A percentile compares a stretch with the other conserved stretches of the same genome.
phyloP scores from a whole-genome alignment of 208 protist species.

The Leishmania mexicana region DNA sequence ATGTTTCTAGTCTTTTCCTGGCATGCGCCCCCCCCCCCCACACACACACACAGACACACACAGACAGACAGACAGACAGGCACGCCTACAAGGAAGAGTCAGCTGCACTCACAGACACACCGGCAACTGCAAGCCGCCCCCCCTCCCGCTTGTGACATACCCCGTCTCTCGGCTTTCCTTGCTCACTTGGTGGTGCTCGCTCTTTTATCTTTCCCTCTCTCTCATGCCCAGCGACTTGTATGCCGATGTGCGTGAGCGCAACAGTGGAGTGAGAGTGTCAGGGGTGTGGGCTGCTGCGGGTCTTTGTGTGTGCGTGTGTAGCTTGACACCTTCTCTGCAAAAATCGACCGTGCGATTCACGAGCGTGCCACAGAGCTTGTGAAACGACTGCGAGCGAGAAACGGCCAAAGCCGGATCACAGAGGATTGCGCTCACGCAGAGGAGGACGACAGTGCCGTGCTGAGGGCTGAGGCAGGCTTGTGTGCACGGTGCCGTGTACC shows the following conservation, averaged over 20 bases:
- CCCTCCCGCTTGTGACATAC: not conserved
- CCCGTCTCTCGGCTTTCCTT: not conserved
- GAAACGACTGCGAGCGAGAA: not conserved
- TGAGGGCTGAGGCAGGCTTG: not conserved
- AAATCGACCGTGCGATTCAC: not conserved
- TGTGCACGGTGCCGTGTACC: not conserved
- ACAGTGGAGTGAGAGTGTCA: not conserved
- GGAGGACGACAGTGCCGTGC: not conserved
- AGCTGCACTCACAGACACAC: not conserved
- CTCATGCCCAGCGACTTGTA: not conserved
- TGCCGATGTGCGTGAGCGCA: not conserved
- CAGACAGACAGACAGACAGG: not conserved
- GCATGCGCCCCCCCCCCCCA: too few relatives aligned
- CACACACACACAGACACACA: too few relatives aligned
- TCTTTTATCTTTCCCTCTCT: not conserved
- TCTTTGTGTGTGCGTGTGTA: not conserved
- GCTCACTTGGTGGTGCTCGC: not conserved
- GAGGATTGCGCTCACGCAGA: not conserved
- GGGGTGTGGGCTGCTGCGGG: not conserved
- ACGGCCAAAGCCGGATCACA: not conserved
- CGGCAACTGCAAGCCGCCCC: not conserved
- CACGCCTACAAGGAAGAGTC: not conserved
- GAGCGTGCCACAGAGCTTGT: not conserved
- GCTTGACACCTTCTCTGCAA: not conserved
- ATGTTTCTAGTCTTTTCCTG: not conserved